Percentiles rank a stretch among this genome's conserved stretches.
Conservation (phyloP, 228 moss, liverwort and hornwort genomes). For the Sphagnum fallax region DNA sequence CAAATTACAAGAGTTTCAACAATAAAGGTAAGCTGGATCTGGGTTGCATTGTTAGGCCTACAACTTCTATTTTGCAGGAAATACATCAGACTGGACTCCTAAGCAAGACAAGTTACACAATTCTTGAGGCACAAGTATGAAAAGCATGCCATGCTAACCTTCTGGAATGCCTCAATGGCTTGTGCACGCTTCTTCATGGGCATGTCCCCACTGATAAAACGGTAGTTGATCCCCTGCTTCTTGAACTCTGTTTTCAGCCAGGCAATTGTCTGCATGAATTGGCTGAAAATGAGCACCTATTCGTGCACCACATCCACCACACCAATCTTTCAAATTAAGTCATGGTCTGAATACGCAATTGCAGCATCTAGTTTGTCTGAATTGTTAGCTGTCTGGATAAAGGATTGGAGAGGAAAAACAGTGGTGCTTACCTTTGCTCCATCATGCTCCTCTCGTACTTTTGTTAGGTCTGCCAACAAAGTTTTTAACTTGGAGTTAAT, state of each 20-base stretch:
- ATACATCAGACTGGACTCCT: too few species aligned
- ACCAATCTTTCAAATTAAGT: too few species aligned
- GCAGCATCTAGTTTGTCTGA: too few species aligned
- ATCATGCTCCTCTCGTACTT: slow-evolving; percentile 82
- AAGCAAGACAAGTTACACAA: background rate
- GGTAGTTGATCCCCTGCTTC: slow-evolving; percentile 86
- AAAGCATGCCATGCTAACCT: slow-evolving; percentile 29
- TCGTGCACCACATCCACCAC: background rate
- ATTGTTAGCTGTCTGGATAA: too few species aligned
- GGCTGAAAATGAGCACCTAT: slow-evolving; percentile 97
- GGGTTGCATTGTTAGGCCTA: too few species aligned
- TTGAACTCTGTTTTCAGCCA: slow-evolving; percentile 97
- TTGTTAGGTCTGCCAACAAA: slow-evolving; percentile 79
- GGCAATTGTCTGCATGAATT: slow-evolving; percentile 99
- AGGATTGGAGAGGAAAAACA: background rate
- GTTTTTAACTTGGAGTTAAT: slow-evolving; percentile 95
- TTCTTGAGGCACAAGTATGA: background rate
- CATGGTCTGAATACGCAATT: too few species aligned
- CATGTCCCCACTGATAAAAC: slow-evolving; percentile 99
- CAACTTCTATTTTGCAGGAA: too few species aligned
- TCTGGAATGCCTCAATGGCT: slow-evolving; percentile 98
- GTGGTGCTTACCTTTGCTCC: slow-evolving; percentile 67
- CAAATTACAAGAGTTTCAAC: too few species aligned
- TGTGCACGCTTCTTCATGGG: slow-evolving; percentile 99
- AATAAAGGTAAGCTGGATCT: background rate